phyloP scores from a whole-genome alignment of 306 rosid genomes.

The Acacia acuminata region DNA sequence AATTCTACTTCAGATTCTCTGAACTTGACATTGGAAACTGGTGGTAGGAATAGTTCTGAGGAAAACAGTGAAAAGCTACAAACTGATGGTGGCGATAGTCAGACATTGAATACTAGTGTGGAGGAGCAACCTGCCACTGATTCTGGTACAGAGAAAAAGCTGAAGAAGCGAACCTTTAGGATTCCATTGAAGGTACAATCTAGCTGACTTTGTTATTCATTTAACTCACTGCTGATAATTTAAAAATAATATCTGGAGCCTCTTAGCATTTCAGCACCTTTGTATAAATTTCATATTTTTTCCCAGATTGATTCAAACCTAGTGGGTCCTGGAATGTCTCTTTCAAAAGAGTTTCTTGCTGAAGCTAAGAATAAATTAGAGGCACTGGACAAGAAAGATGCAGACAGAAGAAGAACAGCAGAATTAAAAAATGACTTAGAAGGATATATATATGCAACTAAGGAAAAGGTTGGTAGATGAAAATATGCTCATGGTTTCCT shows the following conservation, averaged over 20 bases:
- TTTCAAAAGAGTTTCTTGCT: slow-evolving; percentile 67
- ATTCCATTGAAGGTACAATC: slow-evolving; percentile 76
- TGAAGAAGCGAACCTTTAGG: slow-evolving; percentile 86
- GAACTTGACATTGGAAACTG: slow-evolving; percentile 60
- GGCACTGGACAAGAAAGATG: slow-evolving; percentile 81
- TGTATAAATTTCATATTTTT: slow-evolving; percentile 16
- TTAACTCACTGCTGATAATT: slow-evolving; percentile 8
- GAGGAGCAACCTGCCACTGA: slow-evolving; percentile 62
- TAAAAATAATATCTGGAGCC: neutral
- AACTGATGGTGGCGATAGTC: slow-evolving; percentile 51
- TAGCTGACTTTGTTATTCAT: neutral
- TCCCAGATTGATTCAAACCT: slow-evolving; percentile 73
- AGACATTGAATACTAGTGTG: slow-evolving; percentile 42
- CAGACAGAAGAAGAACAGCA: slow-evolving; percentile 92
- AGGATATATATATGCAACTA: slow-evolving; percentile 85
- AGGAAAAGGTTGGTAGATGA: slow-evolving; percentile 78
- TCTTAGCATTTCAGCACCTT: neutral
- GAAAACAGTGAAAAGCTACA: slow-evolving; percentile 53
- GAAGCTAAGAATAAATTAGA: slow-evolving; percentile 79
- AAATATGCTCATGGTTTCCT: slow-evolving; percentile 18
- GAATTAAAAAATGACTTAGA: slow-evolving; percentile 90
- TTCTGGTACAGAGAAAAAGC: slow-evolving; percentile 66
- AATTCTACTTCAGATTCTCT: slow-evolving; percentile 68
- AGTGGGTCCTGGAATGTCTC: slow-evolving; percentile 65
- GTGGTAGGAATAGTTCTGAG: slow-evolving; percentile 58